Percentiles rank a stretch among this genome's conserved stretches.
Evolutionary conservation across 345 rosid genomes (phyloP).

Genomic region (Gossypium herbaceum): DNA sequence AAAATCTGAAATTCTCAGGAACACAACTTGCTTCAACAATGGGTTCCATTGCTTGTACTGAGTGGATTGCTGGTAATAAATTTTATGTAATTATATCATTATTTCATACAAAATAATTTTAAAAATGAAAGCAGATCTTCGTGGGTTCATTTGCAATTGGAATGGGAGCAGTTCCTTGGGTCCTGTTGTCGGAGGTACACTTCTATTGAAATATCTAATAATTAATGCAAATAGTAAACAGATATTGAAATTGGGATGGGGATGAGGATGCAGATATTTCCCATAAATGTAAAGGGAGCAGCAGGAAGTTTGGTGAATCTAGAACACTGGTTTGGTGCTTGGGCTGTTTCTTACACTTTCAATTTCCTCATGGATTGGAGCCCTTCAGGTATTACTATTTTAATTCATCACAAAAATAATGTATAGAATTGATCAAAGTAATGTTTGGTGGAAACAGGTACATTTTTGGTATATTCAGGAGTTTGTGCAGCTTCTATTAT

Average conservation of each 20-base stretch:
- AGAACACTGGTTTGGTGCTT: constrained; percentile 10
- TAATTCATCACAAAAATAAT: no score
- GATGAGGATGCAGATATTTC: constrained; percentile 20
- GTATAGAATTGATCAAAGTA: neutral
- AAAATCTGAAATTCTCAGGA: neutral
- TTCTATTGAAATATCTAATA: no score
- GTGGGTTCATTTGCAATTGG: constrained; percentile 42
- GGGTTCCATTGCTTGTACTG: constrained; percentile 14
- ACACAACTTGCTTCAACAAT: constrained; percentile 9
- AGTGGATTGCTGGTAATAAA: constrained; percentile 7
- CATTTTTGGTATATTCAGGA: neutral
- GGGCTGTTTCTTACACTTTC: constrained; percentile 7
- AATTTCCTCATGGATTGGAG: neutral
- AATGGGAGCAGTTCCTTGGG: constrained; percentile 54
- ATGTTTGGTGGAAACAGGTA: neutral
- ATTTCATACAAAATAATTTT: neutral
- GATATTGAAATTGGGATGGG: no score
- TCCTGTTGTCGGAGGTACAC: constrained; percentile 42
- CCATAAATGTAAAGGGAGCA: constrained; percentile 23
- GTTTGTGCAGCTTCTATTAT: neutral
- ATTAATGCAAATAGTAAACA: no score
- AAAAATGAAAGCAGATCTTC: constrained; percentile 23
- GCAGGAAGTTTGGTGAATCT: constrained; percentile 24
- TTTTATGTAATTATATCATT: neutral
- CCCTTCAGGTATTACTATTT: neutral